Evolutionary conservation across 2,329 filamentous ascomycete genomes (phyloP).

Genomic region (Hypoxylon sp.): DNA sequence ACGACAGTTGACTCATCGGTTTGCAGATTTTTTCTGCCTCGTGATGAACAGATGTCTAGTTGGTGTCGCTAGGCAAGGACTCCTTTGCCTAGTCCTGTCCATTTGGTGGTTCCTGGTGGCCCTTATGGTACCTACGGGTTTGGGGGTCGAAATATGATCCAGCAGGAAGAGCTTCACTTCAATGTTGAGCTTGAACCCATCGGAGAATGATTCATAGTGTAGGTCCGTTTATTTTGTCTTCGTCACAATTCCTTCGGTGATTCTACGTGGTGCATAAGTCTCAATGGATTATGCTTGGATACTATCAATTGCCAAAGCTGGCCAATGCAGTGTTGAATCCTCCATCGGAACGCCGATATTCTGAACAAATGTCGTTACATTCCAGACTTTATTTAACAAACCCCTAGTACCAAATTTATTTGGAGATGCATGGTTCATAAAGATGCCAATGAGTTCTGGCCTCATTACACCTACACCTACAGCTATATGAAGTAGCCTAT

Average conservation of each 20-base stretch:
- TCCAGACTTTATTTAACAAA: slow-evolving; percentile 19
- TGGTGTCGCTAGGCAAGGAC: slow-evolving; percentile 13
- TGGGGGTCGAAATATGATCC: slow-evolving; percentile 23
- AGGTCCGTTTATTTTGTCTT: slow-evolving; percentile 12
- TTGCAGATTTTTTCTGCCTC: slow-evolving; percentile 32
- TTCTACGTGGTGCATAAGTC: slow-evolving; percentile 19
- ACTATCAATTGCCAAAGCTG: slow-evolving; percentile 10
- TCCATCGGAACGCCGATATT: slow-evolving; percentile 23
- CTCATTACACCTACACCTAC: slow-evolving; percentile 31
- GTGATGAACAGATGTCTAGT: slow-evolving; percentile 6
- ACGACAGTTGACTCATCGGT: slow-evolving; percentile 40
- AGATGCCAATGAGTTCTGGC: slow-evolving; percentile 16
- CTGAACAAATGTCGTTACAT: slow-evolving; percentile 17
- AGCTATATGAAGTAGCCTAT: slow-evolving; percentile 21
- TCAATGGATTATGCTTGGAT: slow-evolving; percentile 11
- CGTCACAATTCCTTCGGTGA: slow-evolving; percentile 11
- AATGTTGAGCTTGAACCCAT: slow-evolving; percentile 9
- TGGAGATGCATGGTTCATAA: slow-evolving; percentile 13
- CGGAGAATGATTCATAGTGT: slow-evolving; percentile 19
- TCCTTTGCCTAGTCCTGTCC: slow-evolving; percentile 13
- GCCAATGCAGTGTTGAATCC: slow-evolving; percentile 18
- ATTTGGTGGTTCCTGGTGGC: slow-evolving; percentile 19
- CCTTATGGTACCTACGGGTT: slow-evolving; percentile 17
- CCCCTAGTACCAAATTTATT: slow-evolving; percentile 8
- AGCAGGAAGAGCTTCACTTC: background rate